A percentile compares a stretch with the other conserved stretches of the same genome.
These are phyloP conservation scores for Garcia nutans DNA, from an alignment of 345 rosid species.

Conservation along the genomic window DNA sequence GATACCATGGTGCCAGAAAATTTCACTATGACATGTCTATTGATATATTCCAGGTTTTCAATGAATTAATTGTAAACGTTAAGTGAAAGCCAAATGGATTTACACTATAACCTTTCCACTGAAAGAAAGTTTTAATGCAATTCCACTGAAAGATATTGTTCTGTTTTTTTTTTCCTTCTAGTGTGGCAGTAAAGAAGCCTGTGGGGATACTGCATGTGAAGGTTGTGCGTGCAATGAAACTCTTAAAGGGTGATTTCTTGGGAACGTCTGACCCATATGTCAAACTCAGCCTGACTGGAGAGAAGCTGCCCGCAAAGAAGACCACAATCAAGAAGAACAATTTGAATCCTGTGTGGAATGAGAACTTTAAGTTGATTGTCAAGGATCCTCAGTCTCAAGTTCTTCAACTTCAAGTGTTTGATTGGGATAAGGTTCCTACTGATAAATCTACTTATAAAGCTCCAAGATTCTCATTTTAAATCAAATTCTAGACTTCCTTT, in stretches of 20 bases:
- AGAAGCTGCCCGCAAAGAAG: slow-evolving; percentile 61
- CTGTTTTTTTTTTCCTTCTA: slow-evolving; percentile 18
- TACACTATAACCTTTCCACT: not conserved
- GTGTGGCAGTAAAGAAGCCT: slow-evolving; percentile 64
- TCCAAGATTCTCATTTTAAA: too few species aligned
- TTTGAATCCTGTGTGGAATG: slow-evolving; percentile 82
- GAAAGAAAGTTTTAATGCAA: not conserved
- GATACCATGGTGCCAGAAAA: not conserved
- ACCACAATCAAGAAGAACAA: slow-evolving; percentile 70
- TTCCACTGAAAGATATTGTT: not conserved
- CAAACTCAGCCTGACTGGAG: slow-evolving; percentile 60
- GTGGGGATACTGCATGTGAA: slow-evolving; percentile 71
- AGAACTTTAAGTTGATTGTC: slow-evolving; percentile 64
- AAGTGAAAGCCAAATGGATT: not conserved
- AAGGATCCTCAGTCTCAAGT: slow-evolving; percentile 63
- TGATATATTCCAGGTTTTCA: not conserved
- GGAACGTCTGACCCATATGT: slow-evolving; percentile 81
- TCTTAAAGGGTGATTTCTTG: slow-evolving; percentile 59
- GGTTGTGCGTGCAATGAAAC: slow-evolving; percentile 60
- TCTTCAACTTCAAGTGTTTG: slow-evolving; percentile 65
- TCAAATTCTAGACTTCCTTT: too few species aligned
- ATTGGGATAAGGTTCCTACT: slow-evolving; percentile 73
- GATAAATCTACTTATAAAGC: not conserved
- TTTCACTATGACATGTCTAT: not conserved
- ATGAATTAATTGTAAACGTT: not conserved